Conservation (phyloP, 2,329 filamentous ascomycete genomes). For the Stagonosporopsis vannaccii region DNA sequence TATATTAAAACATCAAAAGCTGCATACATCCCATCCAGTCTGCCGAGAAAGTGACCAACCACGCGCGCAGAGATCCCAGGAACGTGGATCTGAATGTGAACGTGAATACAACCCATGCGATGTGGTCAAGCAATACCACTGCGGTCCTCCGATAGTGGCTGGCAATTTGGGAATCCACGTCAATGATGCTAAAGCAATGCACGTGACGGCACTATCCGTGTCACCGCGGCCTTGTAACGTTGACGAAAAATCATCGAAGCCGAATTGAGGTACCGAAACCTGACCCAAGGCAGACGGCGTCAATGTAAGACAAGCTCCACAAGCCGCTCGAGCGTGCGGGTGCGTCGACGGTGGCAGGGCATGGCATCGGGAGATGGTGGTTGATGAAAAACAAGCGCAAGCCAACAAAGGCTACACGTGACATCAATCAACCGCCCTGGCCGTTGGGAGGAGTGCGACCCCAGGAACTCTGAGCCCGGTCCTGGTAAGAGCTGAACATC, state of each 20-base stretch:
- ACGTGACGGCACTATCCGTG: neutral
- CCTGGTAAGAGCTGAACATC: conserved; percentile 51
- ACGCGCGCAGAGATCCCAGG: neutral
- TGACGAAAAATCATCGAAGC: too few species aligned
- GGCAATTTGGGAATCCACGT: neutral
- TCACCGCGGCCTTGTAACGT: neutral
- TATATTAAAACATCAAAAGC: conserved; percentile 6
- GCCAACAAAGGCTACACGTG: conserved; percentile 5
- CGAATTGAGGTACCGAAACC: too few species aligned
- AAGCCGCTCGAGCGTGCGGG: neutral
- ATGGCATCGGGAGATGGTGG: neutral
- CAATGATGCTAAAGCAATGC: conserved; percentile 3
- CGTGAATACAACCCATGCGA: neutral
- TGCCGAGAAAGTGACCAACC: neutral
- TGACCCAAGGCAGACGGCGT: conserved; percentile 1
- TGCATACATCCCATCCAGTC: neutral
- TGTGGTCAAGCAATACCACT: conserved; percentile 3
- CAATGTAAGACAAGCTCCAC: neutral
- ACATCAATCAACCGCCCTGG: conserved; percentile 46
- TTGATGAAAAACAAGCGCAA: conserved; percentile 5
- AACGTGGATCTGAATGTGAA: neutral
- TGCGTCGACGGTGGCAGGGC: neutral
- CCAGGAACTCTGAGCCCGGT: conserved; percentile 41
- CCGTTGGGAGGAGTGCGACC: conserved; percentile 48
- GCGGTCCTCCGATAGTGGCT: neutral